Evolutionary conservation across 257 asterid species (phyloP), one percentile per base, ranked within the genome.

Genomic region (Solanum lycopersicoides): DNA sequence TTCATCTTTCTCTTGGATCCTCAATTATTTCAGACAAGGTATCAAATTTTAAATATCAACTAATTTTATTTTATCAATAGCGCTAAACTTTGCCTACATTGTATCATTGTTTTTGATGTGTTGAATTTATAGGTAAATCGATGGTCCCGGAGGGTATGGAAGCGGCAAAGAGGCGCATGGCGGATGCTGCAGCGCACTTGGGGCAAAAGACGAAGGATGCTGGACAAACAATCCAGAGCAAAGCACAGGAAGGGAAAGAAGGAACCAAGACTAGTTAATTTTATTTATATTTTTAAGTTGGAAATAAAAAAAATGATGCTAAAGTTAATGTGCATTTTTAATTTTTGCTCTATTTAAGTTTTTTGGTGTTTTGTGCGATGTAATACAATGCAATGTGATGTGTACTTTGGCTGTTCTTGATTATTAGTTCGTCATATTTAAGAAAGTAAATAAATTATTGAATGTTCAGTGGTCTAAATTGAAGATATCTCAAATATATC

Each of bases 1-100:
- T 7, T 92, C 98, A n/a, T 93, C 99, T 13, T 90, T 96, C 1
- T 93, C 98, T 30, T 95, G 96, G 96, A 95, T 94, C 6, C 50
- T 94, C 86, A 96, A 91, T 65, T 88, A 88, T 86, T 92, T 95
- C 90, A 84, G 94, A 65, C 93, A 88, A 89, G 89, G 92, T 12
- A 47, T 2, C 6, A 5, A 47, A 6, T 37, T 37, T 37, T 37
- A 37, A 5, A 37, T 6, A 6, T 37, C 37, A 35, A 35, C 37
- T 35, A 35, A 35, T 35, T 35, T 35, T 35, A 35, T 35, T 35
- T 35, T 35, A 47, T 12, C 4, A 3, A 44, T 42, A 8, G 44
- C 3, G 12, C 9, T 45, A 47, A 47, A 3, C 13, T 47, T 7
- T 47, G 18, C 18, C 7, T 47, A 47, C 0, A 47, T 7, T 47